A percentile compares a stretch with the other conserved stretches of the same genome.
phyloP scores from a whole-genome alignment of 139 green algal species.

The Chlorella ohadii region DNA sequence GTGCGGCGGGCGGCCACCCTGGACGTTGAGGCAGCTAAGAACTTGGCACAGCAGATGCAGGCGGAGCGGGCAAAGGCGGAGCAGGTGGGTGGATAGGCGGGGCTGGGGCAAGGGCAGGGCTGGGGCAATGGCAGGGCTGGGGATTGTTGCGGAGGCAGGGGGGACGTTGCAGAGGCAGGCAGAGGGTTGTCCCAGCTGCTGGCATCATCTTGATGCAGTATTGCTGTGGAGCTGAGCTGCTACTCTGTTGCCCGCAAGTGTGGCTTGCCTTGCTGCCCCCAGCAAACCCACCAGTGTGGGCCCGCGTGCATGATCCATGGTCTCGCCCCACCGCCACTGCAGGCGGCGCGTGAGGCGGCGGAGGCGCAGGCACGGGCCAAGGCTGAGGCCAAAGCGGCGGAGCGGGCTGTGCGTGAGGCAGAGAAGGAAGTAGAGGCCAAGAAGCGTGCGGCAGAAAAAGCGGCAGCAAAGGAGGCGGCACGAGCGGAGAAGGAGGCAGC shows the following conservation, averaged over 20 bases:
- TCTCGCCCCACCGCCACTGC: not conserved
- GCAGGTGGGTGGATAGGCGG: not conserved
- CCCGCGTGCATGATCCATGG: not conserved
- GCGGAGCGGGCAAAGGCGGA: constrained; percentile 1
- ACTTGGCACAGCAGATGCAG: not conserved
- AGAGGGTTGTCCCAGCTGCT: too few species aligned
- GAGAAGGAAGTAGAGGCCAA: constrained; percentile 33
- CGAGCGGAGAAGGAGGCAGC: constrained; percentile 6
- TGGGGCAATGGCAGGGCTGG: too few species aligned
- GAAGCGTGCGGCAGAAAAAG: not conserved
- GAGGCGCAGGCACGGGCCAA: constrained; percentile 15
- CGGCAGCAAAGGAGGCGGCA: not conserved
- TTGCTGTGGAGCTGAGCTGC: too few species aligned
- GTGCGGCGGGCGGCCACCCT: constrained; percentile 1
- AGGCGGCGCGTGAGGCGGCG: not conserved
- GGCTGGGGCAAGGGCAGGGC: too few species aligned
- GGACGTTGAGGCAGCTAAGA: constrained; percentile 1
- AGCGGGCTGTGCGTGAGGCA: constrained; percentile 26
- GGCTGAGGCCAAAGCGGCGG: not conserved
- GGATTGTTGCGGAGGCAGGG: too few species aligned
- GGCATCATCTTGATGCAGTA: too few species aligned
- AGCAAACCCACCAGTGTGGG: too few species aligned
- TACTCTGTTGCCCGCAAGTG: too few species aligned
- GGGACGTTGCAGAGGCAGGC: too few species aligned
- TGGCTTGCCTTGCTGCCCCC: too few species aligned